These are phyloP conservation scores for Saccharomycopsis javanensis DNA, from an alignment of 805 yeast species.

Conservation along the genomic window DNA sequence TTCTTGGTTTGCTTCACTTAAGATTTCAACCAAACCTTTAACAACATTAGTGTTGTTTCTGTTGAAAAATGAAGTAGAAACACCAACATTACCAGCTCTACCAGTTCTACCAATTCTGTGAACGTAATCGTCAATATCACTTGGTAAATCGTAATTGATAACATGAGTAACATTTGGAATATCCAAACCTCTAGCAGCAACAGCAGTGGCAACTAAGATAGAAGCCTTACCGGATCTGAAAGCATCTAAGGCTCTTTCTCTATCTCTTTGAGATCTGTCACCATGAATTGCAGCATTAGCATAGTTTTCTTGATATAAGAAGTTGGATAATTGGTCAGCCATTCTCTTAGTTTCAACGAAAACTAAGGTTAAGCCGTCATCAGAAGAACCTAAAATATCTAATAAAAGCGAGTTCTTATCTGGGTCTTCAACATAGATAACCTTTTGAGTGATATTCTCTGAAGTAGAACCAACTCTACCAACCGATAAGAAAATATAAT, in stretches of 20 bases:
- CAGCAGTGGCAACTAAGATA: conserved; percentile 96
- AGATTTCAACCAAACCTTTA: conserved; percentile 77
- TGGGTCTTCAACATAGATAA: conserved; percentile 83
- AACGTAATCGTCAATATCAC: conserved; percentile 96
- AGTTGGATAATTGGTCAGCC: conserved; percentile 95
- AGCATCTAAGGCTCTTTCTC: conserved; percentile 93
- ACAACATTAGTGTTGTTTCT: conserved; percentile 86
- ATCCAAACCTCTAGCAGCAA: conserved; percentile 99
- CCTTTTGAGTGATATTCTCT: conserved; percentile 93
- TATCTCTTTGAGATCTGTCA: conserved; percentile 95
- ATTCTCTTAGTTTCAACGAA: conserved; percentile 98
- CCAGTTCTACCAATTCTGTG: conserved; percentile 99
- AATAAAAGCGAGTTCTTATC: conserved; percentile 87
- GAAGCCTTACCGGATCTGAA: conserved; percentile 91
- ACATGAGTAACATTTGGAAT: conserved; percentile 98
- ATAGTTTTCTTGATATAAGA: conserved; percentile 76
- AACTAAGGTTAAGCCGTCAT: conserved; percentile 79
- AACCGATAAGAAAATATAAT: conserved; percentile 90
- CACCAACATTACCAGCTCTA: conserved; percentile 99
- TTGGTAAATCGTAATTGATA: conserved; percentile 92
- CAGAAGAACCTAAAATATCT: conserved; percentile 75
- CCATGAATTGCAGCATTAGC: conserved; percentile 99
- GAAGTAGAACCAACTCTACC: conserved; percentile 99
- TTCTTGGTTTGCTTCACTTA: conserved; percentile 95
- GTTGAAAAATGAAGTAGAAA: conserved; percentile 97